phyloP scores from a whole-genome alignment of 306 rosid genomes.

The Gleditsia sinensis region DNA sequence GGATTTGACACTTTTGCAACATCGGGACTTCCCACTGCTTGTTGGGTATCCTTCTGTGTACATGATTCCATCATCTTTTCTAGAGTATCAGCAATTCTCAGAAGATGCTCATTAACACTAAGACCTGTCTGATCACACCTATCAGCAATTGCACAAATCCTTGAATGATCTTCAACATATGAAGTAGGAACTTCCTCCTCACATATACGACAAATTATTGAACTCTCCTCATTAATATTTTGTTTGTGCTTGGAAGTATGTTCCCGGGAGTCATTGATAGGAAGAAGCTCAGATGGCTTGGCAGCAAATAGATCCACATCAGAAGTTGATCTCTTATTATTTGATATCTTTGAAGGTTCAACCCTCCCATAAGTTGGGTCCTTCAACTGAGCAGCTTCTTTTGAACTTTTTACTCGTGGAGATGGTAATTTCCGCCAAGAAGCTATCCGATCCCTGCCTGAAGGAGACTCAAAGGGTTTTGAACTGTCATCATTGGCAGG shows the following conservation, averaged over 20 bases:
- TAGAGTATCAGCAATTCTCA: constrained; percentile 76
- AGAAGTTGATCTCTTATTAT: constrained; percentile 47
- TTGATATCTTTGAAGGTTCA: constrained; percentile 59
- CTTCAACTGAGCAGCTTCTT: constrained; percentile 61
- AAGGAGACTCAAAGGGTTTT: constrained; percentile 60
- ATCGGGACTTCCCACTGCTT: constrained; percentile 88
- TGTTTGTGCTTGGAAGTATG: constrained; percentile 83
- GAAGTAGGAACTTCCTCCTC: constrained; percentile 96
- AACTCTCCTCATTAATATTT: constrained; percentile 67
- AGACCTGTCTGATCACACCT: constrained; percentile 91
- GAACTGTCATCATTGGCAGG: constrained; percentile 51
- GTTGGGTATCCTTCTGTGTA: constrained; percentile 80
- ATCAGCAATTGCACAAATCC: constrained; percentile 94
- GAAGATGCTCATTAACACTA: constrained; percentile 88
- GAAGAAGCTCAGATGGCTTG: constrained; percentile 64
- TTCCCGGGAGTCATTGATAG: constrained; percentile 69
- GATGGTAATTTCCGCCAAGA: constrained; percentile 95
- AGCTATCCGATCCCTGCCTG: constrained; percentile 76
- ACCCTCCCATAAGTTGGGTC: constrained; percentile 59
- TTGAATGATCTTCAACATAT: constrained; percentile 93
- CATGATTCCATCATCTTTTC: constrained; percentile 84
- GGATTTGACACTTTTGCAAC: constrained; percentile 92
- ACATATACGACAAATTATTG: constrained; percentile 97
- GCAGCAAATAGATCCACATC: constrained; percentile 56
- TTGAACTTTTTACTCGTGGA: constrained; percentile 53